Base-by-base conservation (phyloP, 768 basidiomycete genomes). In the Suillus americanus region DNA sequence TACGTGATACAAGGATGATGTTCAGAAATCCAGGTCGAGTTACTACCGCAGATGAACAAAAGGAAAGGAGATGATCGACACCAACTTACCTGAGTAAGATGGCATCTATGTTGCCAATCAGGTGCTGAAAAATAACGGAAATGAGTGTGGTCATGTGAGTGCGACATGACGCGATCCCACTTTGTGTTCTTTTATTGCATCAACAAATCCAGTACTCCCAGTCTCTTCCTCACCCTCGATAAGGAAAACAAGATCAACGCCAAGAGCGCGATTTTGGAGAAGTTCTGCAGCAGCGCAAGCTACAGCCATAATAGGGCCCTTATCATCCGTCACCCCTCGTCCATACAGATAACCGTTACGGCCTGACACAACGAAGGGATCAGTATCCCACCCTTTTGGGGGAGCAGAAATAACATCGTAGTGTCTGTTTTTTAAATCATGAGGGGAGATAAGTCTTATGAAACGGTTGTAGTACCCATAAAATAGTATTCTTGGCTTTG, bases 181-280 rank as follows among this genome's bases (percentile, higher is more conserved):
- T 86, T 93, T 95, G 75, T 95, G 81, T 62, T 81, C 83, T 62
- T 79, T 71, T 12, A 98, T 90, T 2, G 90, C 85, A n/a, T 92
- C 86, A 45, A 79, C 83, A 71, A 99, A 96, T 0, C 96, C 95
- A 5, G 82, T 75, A 72, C 95, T 97, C 1, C 97, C 97, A n/a
- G 87, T 88, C 74, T 99, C 97, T 73, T 97, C 97, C 73, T 99
- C 97, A 0, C 97, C 97, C 77, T 99, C 97, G 18, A 99, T 88
- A 60, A 98, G 76, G 73, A 99, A 88, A 6, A 98, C 88, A 1
- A 99, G 74, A 72, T 99, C 97, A 0, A 95, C 83, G 28, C 86
- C 92, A 3, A 99, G 84, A 13, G 88, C 84, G 1, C 94, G 83
- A 14, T 81, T 80, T 33, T 87, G 81, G 3, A 95, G 83, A 51